Evolutionary conservation across 1,284 basidiomycete species (phyloP).

Genomic region (Ganoderma lucidum): DNA sequence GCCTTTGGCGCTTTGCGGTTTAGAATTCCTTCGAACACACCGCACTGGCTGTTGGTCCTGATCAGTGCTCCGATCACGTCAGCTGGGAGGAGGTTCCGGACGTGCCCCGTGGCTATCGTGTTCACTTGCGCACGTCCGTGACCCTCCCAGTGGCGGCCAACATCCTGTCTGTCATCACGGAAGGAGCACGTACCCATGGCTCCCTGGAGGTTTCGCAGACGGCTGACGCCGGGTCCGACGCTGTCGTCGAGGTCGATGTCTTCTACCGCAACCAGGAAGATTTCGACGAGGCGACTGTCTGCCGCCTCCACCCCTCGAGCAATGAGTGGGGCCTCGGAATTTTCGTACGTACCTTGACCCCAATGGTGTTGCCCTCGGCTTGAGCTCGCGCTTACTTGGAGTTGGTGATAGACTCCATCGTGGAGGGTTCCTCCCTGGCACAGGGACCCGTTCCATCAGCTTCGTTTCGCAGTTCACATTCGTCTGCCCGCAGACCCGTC

Average conservation of each 20-base stretch:
- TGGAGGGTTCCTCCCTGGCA: slow-evolving; percentile 12
- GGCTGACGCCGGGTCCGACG: slow-evolving; percentile 23
- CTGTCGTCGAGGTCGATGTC: slow-evolving; percentile 35
- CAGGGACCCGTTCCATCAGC: slow-evolving; percentile 11
- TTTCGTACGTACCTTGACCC: slow-evolving; percentile 34
- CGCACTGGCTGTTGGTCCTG: background rate
- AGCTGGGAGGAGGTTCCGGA: background rate
- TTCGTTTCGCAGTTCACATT: slow-evolving; percentile 34
- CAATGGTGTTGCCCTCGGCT: background rate
- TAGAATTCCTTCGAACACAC: background rate
- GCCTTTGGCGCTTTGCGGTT: background rate
- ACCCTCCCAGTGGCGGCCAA: slow-evolving; percentile 36
- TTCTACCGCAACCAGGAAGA: slow-evolving; percentile 30
- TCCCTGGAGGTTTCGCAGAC: slow-evolving; percentile 34
- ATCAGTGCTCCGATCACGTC: background rate
- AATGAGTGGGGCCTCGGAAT: slow-evolving; percentile 40
- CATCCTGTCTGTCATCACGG: slow-evolving; percentile 37
- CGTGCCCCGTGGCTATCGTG: background rate
- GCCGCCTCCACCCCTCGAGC: slow-evolving; percentile 33
- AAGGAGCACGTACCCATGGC: slow-evolving; percentile 38
- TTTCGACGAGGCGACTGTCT: slow-evolving; percentile 33
- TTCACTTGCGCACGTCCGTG: slow-evolving; percentile 26
- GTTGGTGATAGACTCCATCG: slow-evolving; percentile 27
- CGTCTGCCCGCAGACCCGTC: slow-evolving; percentile 29
- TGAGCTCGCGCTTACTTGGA: background rate